These are phyloP conservation scores for Cladorrhinum sp. DNA, from an alignment of 2,329 filamentous ascomycete genomes.

Conservation along the genomic window DNA sequence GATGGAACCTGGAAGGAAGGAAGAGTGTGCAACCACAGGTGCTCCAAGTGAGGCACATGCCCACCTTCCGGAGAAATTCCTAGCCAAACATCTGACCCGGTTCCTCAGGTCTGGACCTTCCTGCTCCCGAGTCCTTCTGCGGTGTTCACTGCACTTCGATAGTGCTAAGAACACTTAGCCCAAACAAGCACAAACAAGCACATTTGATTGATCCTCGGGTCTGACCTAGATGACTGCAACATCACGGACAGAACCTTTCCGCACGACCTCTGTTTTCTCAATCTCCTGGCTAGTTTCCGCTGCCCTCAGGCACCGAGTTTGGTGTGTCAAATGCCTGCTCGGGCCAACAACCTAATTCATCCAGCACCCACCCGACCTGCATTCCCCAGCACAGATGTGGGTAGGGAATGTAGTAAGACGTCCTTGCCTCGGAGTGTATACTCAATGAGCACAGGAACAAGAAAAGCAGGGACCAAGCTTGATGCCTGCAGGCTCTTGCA, in stretches of 20 bases:
- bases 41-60: background rate
- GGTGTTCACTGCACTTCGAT: background rate
- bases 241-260: conserved; percentile 4
- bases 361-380: background rate
- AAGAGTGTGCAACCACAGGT: background rate
- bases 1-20: background rate
- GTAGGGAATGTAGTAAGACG: background rate
- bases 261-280: background rate
- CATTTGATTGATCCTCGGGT: background rate
- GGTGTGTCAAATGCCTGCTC: conserved; percentile 1
- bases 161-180: background rate
- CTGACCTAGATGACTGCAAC: background rate
- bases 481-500: background rate
- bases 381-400: too few species aligned
- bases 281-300: too few species aligned
- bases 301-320: background rate
- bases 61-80: conserved; percentile 13
- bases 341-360: background rate
- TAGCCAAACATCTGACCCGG: conserved; percentile 12
- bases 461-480: background rate
- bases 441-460: background rate
- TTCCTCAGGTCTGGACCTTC: conserved; percentile 6
- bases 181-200: background rate
- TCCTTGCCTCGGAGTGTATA: background rate
- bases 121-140: background rate